phyloP scores from a whole-genome alignment of 2,329 filamentous ascomycete genomes.

The Ceratocystis eucalypticola region DNA sequence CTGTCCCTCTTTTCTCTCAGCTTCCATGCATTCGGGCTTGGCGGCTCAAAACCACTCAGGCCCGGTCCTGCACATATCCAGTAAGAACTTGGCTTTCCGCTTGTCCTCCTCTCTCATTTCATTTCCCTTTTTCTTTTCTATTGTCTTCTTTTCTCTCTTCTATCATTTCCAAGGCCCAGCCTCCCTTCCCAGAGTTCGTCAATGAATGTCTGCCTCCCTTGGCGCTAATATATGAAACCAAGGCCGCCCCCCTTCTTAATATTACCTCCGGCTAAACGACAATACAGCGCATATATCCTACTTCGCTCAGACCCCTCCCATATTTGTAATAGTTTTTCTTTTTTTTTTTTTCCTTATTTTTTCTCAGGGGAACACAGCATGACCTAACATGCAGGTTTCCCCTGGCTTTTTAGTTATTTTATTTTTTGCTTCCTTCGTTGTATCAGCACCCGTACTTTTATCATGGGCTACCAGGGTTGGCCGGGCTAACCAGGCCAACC shows the following conservation, averaged over 20 bases:
- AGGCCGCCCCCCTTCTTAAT: conserved; percentile 9
- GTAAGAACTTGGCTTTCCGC: neutral
- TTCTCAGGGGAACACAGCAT: neutral
- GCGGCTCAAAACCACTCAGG: neutral
- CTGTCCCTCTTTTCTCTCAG: neutral
- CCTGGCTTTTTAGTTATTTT: neutral
- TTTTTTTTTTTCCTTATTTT: neutral
- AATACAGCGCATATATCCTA: neutral
- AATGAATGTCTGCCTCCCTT: neutral
- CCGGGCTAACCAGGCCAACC: neutral
- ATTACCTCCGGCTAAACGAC: conserved; percentile 13
- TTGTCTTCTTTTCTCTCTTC: neutral
- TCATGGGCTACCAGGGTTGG: neutral
- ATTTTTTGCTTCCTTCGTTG: neutral
- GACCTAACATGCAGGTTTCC: neutral
- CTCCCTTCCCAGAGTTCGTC: neutral
- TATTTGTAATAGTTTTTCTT: neutral
- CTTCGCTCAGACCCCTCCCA: neutral
- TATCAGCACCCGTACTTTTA: neutral
- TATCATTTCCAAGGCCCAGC: neutral
- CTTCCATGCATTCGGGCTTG: neutral
- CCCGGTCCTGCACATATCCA: neutral
- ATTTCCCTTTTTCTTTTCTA: neutral
- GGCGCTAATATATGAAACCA: conserved; percentile 12
- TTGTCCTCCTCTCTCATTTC: neutral